Evolutionary conservation across 306 rosid species (phyloP).

Genomic region (Vigna angularis): DNA sequence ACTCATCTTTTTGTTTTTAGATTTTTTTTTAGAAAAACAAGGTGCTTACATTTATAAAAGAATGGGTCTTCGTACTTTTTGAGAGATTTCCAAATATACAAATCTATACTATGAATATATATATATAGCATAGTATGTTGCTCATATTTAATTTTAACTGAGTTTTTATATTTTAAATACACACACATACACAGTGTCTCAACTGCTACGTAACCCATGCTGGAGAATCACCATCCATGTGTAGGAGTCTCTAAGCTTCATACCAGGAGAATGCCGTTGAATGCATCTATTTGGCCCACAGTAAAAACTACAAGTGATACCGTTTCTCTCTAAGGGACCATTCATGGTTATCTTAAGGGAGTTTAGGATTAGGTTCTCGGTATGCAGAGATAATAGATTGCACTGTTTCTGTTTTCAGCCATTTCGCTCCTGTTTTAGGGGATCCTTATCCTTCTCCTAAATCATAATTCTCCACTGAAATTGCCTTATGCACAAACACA

Average conservation of each 20-base stretch:
- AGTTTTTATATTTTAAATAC: neutral
- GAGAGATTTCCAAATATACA: neutral
- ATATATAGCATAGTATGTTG: neutral
- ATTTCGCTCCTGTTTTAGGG: conserved; percentile 29
- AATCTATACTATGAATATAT: neutral
- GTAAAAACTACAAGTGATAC: conserved; percentile 18
- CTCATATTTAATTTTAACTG: neutral
- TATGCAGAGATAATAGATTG: neutral
- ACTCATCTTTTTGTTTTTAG: neutral
- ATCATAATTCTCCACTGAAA: conserved; percentile 23
- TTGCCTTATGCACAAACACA: conserved; percentile 20
- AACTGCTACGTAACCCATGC: neutral
- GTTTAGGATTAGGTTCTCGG: conserved; percentile 3
- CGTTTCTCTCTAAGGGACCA: conserved; percentile 1
- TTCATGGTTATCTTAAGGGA: conserved; percentile 9
- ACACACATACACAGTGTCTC: neutral
- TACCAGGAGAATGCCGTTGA: neutral
- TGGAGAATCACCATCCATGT: neutral
- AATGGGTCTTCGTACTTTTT: neutral
- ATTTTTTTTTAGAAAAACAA: neutral
- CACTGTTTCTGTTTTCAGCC: conserved; percentile 5
- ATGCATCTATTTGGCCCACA: neutral
- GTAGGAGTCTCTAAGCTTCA: neutral
- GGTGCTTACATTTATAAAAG: neutral
- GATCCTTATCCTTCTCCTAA: conserved; percentile 19